These are phyloP conservation scores for Posidonia oceanica DNA, from an alignment of 116 monocot genomes.

Conservation along the genomic window DNA sequence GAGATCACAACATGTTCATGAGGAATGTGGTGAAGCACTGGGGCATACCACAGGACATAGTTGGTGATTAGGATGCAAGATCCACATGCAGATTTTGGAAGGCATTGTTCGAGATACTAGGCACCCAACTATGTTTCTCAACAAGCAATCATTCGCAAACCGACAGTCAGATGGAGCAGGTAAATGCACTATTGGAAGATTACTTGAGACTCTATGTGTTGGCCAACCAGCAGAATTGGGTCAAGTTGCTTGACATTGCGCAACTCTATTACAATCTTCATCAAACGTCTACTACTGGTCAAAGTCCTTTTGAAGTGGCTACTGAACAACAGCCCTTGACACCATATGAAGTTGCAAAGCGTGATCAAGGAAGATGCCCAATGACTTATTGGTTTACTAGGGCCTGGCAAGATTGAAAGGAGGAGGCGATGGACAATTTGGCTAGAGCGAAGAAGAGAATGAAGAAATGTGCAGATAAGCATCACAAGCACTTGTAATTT, in stretches of 20 bases:
- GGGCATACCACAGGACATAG: constrained; percentile 1
- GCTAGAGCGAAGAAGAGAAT: neutral
- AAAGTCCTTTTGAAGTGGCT: no score
- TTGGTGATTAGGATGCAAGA: constrained; percentile 4
- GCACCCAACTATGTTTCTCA: constrained; percentile 1
- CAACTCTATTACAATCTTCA: no score
- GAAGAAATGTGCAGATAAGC: neutral
- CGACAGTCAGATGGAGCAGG: neutral
- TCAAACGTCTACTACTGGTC: no score
- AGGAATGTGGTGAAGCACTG: constrained; percentile 6
- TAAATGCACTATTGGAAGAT: no score
- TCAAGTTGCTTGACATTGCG: no score
- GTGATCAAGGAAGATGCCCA: neutral
- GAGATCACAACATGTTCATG: neutral
- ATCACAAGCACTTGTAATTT: no score
- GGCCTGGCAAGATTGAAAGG: neutral
- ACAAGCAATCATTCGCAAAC: constrained; percentile 12
- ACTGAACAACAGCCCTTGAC: neutral
- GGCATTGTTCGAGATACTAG: neutral
- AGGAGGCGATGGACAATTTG: neutral
- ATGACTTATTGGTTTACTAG: neutral
- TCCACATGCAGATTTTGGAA: neutral
- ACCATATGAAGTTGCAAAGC: neutral
- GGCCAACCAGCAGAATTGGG: no score
- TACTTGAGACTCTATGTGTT: no score